These are phyloP conservation scores for Bruguiera gymnorhiza DNA, from an alignment of 345 rosid genomes.

Conservation along the genomic window DNA sequence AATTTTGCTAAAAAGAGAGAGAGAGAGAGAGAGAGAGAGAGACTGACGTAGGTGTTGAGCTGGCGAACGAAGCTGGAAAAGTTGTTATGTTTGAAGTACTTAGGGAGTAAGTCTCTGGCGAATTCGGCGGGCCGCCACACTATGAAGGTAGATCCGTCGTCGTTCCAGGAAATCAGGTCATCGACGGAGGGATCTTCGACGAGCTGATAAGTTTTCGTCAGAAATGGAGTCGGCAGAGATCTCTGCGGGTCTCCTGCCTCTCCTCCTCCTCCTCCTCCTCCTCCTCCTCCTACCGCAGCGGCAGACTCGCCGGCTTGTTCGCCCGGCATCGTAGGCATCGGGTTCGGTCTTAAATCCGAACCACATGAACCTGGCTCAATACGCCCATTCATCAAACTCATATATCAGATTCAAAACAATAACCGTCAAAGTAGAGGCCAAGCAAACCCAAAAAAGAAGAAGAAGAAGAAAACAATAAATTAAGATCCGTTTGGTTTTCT, in stretches of 20 bases:
- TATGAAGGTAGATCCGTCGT: constrained; percentile 77
- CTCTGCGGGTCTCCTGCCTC: constrained; percentile 48
- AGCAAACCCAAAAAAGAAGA: neutral
- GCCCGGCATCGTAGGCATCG: constrained; percentile 51
- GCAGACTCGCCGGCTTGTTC: constrained; percentile 44
- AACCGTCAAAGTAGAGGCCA: neutral
- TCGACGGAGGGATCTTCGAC: constrained; percentile 66
- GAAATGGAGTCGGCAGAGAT: constrained; percentile 73
- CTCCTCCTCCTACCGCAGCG: constrained; percentile 34
- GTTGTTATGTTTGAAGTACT: constrained; percentile 80
- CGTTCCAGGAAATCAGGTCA: constrained; percentile 85
- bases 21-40: neutral
- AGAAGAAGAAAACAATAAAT: neutral
- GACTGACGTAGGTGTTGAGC: constrained; percentile 79
- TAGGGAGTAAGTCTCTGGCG: constrained; percentile 84
- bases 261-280: constrained; percentile 32
- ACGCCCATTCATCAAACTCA: constrained; percentile 1
- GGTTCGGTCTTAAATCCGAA: constrained; percentile 36
- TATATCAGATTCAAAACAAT: constrained; percentile 14
- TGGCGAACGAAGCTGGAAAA: constrained; percentile 96
- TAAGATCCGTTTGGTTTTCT: constrained; percentile 4
- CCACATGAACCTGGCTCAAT: constrained; percentile 11
- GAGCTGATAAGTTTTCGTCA: constrained; percentile 72
- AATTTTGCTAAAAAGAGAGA: neutral
- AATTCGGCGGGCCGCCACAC: constrained; percentile 86